Base-by-base conservation (phyloP, 352 stramenopile genomes). In the Globisporangium middletonii region DNA sequence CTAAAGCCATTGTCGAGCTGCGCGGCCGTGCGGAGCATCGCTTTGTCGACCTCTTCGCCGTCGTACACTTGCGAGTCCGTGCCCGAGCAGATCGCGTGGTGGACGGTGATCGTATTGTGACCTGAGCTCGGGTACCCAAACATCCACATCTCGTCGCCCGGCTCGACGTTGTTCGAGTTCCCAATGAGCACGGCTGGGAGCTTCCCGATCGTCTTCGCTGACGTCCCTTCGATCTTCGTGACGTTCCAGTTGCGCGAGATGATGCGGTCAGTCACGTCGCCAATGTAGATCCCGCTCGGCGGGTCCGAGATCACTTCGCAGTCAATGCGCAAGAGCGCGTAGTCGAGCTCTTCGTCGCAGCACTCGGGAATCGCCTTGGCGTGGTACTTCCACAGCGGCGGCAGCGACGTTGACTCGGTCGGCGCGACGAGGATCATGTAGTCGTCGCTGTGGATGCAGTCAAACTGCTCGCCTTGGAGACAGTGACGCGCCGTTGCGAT, bases 71-170 rank as follows among this genome's bases (percentile, higher is more conserved):
- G 85, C 55, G 82, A 92, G 61, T 94, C 85, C 28, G 85, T 94
- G 49, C 85, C 85, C 3, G 85, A 94, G 62, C 85, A 94, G 57
- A 94, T 94, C n/a, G 85, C 85, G 57, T 92, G 83, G 62, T 94
- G 85, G 55, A 94, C 85, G 2, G 85, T 94, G 68, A 94, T 94
- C 26, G 85, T 94, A 63, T 94, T 94, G 71, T 94, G 85, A 19
- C 85, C 85, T 47, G 80, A 92, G 64, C 85, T 94, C 19, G 85
- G 85, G 53, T 94, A 94, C 11, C 85, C 85, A 72, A 94, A 94
- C 85, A 94, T 94, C 85, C 85, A 94, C 83, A 94, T 92, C 56
- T 94, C 85, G 59, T 94, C 85, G 27, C 85, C 85, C 15, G 85
- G 85, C 57, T 94, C 85, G 19, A 94, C 76, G 37, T 92, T 94